Base-by-base conservation (phyloP, 192 early-diverging fungal genomes). In the Coemansia sp. region DNA sequence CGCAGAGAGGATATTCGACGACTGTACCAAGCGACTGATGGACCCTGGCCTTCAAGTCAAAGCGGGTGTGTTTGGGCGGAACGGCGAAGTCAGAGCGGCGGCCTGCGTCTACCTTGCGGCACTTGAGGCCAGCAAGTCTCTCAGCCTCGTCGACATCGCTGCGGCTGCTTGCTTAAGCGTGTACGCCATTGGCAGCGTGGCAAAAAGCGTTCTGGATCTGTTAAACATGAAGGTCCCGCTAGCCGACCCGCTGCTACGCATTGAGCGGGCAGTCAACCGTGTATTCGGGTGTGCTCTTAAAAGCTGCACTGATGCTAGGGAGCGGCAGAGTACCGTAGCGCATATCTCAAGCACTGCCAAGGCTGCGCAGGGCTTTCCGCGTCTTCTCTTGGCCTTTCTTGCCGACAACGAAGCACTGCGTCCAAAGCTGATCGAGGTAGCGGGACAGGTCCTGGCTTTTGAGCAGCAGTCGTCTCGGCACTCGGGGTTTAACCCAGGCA, bases 91-190 rank as follows among this genome's bases (percentile, higher is more conserved):
- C 1, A 39, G 64, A 1, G 59, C 55, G 10, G 65, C 65, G 0
- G 75, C 75, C 1, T 56, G 65, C 34, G 69, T 72, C 57, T 77
- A 72, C 59, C 42, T 77, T n/a, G 69, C 75, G 5, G 75, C 60
- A 9, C 61, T 61, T 6, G 69, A 71, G 58, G 61, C 47, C 7
- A 48, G 36, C 18, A 26, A 38, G 25, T 31, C 45, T 23, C n/a
- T 71, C 34, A 57, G 56, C 1, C 35, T 77, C 23, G 62, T 68
- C 12, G 65, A 72, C 33, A 11, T 77, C 12, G 69, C 75, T 3
- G 23, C 55, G 3, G 39, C 43, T 2, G 35, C 37, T n/a, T 38
- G 58, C n/a, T 13, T 59, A 31, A 68, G 65, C 62, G 53, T 65
- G 12, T 77, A 64, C 55, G 35, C n/a, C 4, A 52, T 77, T 7